Evolutionary conservation across 345 rosid species (phyloP).

Genomic region (Brassica napus): Da-Ae NC_063438.1:18802501-18803000

Average conservation of each 20-base stretch:
- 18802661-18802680: too few relatives aligned
- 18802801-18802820: slow-evolving; percentile 16
- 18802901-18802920: background rate
- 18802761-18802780: slow-evolving; percentile 23
- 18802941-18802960: slow-evolving; percentile 23
- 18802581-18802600: slow-evolving; percentile 19
- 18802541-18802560: slow-evolving; percentile 23
- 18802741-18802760: slow-evolving; percentile 27
- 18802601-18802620: slow-evolving; percentile 18
- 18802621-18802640: slow-evolving; percentile 20
- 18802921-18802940: slow-evolving; percentile 17
- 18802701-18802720: slow-evolving; percentile 11
- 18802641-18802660: slow-evolving; percentile 18
- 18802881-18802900: background rate
- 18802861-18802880: slow-evolving; percentile 5
- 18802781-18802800: slow-evolving; percentile 19
- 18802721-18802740: slow-evolving; percentile 12
- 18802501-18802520: slow-evolving; percentile 37
- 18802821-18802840: slow-evolving; percentile 25
- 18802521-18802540: slow-evolving; percentile 38
- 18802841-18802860: background rate
- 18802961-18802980: background rate
- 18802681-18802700: background rate
- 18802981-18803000: slow-evolving; percentile 9
- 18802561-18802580: slow-evolving; percentile 32